Percentiles rank a stretch among this genome's conserved stretches.
phyloP scores from a whole-genome alignment of 495 filamentous ascomycete genomes.

The Neurospora sp. region DNA sequence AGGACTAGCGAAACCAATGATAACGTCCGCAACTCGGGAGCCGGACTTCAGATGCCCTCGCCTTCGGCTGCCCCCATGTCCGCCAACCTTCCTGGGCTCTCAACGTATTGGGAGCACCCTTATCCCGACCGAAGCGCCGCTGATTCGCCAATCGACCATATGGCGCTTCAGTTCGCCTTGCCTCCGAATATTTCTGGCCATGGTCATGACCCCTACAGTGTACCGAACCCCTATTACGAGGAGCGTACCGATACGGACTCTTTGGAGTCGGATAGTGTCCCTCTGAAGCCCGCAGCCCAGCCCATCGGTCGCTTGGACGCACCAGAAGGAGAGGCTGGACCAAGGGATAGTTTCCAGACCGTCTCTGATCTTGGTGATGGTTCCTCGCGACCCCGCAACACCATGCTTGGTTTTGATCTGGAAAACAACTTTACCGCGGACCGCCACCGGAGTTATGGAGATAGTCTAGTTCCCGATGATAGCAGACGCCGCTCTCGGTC shows the following conservation, averaged over 20 bases:
- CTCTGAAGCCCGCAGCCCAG: constrained; percentile 52
- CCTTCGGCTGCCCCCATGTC: constrained; percentile 27
- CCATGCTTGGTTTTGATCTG: constrained; percentile 38
- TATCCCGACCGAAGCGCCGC: constrained; percentile 21
- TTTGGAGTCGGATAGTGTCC: constrained; percentile 59
- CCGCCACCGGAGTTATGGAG: constrained; percentile 37
- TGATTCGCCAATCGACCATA: constrained; percentile 34
- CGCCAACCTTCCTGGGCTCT: constrained; percentile 31
- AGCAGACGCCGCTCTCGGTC: constrained; percentile 42
- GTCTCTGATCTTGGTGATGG: constrained; percentile 37
- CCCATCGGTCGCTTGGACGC: constrained; percentile 52
- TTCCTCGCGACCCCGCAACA: constrained; percentile 29
- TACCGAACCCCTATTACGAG: constrained; percentile 38
- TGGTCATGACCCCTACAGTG: constrained; percentile 26
- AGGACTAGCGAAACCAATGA: constrained; percentile 19
- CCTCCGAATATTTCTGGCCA: constrained; percentile 32
- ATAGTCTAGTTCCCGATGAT: constrained; percentile 35
- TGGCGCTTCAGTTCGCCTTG: constrained; percentile 38
- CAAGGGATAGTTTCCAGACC: constrained; percentile 55
- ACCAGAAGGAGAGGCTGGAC: constrained; percentile 43
- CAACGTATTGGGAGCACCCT: constrained; percentile 38
- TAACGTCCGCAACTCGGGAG: constrained; percentile 19
- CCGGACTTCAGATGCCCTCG: constrained; percentile 3
- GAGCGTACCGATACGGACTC: constrained; percentile 46
- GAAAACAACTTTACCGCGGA: constrained; percentile 39